Percentiles rank a stretch among this genome's conserved stretches.
Conservation (phyloP, 306 rosid species). For the Adenanthera pavonina region DNA sequence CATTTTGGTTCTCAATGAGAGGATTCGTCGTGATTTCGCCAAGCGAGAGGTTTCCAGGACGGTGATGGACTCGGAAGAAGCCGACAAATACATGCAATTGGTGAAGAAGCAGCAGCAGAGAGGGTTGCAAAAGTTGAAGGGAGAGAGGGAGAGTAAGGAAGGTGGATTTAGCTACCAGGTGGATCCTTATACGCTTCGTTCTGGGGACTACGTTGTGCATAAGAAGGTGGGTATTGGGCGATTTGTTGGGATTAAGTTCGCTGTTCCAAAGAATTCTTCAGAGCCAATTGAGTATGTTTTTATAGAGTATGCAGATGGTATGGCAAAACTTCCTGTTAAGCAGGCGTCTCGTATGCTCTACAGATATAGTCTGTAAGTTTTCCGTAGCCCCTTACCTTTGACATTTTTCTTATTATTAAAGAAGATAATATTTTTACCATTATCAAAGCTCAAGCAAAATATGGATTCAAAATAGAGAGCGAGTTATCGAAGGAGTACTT, state of each 20-base stretch:
- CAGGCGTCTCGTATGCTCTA: conserved; percentile 93
- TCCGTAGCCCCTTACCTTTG: not conserved
- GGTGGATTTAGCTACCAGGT: conserved; percentile 68
- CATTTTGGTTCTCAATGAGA: conserved; percentile 66
- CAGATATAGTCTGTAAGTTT: conserved; percentile 84
- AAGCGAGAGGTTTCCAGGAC: conserved; percentile 56
- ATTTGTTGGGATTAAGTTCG: conserved; percentile 84
- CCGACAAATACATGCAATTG: conserved; percentile 69
- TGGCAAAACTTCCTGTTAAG: conserved; percentile 91
- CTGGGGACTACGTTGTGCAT: conserved; percentile 94
- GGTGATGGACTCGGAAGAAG: conserved; percentile 70
- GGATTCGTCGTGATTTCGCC: conserved; percentile 70
- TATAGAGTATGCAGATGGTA: conserved; percentile 91
- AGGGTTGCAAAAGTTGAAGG: conserved; percentile 84
- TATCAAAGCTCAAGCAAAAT: not conserved
- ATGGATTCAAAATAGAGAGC: not conserved
- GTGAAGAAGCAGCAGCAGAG: conserved; percentile 93
- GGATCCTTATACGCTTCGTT: conserved; percentile 82
- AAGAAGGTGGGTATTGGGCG: conserved; percentile 94
- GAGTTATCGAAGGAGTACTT: conserved; percentile 18
- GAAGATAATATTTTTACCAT: conserved; percentile 13
- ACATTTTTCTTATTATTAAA: conserved; percentile 1
- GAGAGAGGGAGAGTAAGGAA: conserved; percentile 51
- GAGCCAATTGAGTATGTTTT: conserved; percentile 75
- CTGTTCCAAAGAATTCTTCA: conserved; percentile 60